Conservation (phyloP, 1,139 yeast genomes). For the Eremothecium coryli region DNA sequence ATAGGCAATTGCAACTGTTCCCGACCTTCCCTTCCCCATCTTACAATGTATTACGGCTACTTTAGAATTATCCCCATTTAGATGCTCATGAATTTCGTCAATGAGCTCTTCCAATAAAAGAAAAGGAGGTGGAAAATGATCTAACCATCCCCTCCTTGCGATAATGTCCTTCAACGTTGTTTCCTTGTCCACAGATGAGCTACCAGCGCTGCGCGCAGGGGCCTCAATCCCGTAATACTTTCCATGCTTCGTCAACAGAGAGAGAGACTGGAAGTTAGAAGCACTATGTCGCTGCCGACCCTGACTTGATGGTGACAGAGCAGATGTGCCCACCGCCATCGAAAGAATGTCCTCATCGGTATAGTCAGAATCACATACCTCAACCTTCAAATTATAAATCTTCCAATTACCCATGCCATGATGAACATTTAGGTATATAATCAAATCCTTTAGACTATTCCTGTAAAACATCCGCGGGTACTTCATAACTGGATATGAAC, state of each 20-base stretch:
- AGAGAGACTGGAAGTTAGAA: neutral
- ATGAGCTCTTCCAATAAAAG: conserved; percentile 38
- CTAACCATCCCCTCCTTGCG: conserved; percentile 41
- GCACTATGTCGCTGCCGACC: neutral
- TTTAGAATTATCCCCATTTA: conserved; percentile 31
- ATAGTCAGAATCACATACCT: conserved; percentile 43
- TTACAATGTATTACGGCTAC: conserved; percentile 78
- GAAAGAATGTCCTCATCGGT: conserved; percentile 31
- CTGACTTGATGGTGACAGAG: neutral
- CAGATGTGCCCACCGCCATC: neutral
- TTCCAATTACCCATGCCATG: conserved; percentile 54
- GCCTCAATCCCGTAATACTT: neutral
- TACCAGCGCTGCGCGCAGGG: neutral
- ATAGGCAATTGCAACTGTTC: conserved; percentile 65
- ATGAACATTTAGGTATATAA: conserved; percentile 38
- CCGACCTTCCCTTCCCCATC: conserved; percentile 89
- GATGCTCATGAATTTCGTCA: conserved; percentile 38
- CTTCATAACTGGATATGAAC: conserved; percentile 60
- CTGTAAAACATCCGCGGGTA: conserved; percentile 43
- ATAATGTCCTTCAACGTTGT: neutral
- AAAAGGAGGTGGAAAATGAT: conserved; percentile 72
- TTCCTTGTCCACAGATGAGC: neutral
- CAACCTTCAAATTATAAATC: conserved; percentile 64
- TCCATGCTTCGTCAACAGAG: conserved; percentile 3
- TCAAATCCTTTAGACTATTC: conserved; percentile 45